phyloP scores from a whole-genome alignment of 129 eudicot species.

The Lactuca sativa region DNA sequence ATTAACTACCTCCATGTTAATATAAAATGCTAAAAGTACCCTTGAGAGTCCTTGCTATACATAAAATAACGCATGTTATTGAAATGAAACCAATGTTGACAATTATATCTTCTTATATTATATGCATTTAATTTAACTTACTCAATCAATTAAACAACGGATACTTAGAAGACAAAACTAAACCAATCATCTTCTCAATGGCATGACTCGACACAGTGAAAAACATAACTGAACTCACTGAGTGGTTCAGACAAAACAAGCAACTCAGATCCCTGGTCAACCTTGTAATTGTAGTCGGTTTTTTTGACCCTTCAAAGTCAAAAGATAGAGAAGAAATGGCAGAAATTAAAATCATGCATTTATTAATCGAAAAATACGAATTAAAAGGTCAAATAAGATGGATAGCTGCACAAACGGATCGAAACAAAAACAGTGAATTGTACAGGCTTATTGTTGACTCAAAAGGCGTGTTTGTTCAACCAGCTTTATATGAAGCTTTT shows the following conservation, averaged over 20 bases:
- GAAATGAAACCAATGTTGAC: no score
- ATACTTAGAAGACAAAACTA: conserved; percentile 68
- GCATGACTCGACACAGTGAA: conserved; percentile 93
- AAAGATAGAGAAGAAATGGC: conserved; percentile 97
- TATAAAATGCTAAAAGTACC: background rate
- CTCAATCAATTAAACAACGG: conserved; percentile 46
- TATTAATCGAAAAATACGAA: conserved; percentile 67
- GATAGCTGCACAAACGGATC: conserved; percentile 95
- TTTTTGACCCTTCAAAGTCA: conserved; percentile 86
- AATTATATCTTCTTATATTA: no score
- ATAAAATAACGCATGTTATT: no score
- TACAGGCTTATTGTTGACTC: conserved; percentile 90
- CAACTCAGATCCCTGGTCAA: conserved; percentile 76
- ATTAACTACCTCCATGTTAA: conserved; percentile 4
- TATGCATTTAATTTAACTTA: no score
- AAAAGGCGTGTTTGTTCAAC: conserved; percentile 93
- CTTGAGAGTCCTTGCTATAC: conserved; percentile 1
- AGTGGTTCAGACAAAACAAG: conserved; percentile 89
- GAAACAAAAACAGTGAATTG: conserved; percentile 75
- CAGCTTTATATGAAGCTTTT: conserved; percentile 95
- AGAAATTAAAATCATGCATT: conserved; percentile 85
- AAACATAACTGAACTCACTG: conserved; percentile 82
- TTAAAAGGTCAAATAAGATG: conserved; percentile 92
- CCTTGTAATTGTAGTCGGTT: conserved; percentile 85
- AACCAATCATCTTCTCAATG: conserved; percentile 94